Percentiles rank a stretch among this genome's conserved stretches.
These are phyloP conservation scores for Pyrenula aspistea DNA, from an alignment of 495 filamentous ascomycete species.

Conservation along the genomic window DNA sequence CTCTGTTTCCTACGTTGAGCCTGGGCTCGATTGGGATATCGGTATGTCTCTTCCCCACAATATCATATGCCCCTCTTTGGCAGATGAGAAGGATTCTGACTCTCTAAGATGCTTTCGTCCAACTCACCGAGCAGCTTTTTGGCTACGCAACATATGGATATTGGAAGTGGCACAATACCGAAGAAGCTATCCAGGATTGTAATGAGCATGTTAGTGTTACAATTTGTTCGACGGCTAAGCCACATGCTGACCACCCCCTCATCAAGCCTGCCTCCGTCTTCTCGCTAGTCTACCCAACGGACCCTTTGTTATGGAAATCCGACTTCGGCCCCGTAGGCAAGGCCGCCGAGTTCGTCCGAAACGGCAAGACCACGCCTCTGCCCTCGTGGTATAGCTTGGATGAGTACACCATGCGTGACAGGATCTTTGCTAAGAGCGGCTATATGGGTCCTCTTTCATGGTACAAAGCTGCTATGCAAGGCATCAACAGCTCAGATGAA, in stretches of 20 bases:
- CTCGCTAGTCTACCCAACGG: background rate
- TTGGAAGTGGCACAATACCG: conserved; percentile 4
- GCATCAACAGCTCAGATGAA: conserved; percentile 6
- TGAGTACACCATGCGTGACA: background rate
- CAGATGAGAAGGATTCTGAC: background rate
- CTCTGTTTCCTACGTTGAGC: conserved; percentile 1
- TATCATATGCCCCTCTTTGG: no score
- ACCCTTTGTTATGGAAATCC: background rate
- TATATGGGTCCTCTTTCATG: conserved; percentile 5
- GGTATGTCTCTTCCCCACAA: background rate
- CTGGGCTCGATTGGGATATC: background rate
- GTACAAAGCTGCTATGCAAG: conserved; percentile 9
- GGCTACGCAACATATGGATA: conserved; percentile 3
- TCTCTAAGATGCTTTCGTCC: conserved; percentile 2
- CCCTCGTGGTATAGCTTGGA: background rate
- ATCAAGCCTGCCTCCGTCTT: background rate
- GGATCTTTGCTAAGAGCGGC: conserved; percentile 8
- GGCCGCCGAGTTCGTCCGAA: background rate
- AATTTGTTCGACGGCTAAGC: background rate
- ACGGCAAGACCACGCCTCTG: background rate
- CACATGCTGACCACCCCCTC: background rate
- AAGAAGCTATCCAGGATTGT: background rate
- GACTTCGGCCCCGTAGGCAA: background rate
- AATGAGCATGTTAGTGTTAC: conserved; percentile 2
- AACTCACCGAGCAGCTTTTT: background rate